Conservation (phyloP, 2,329 filamentous ascomycete species). For the Teratosphaeria gauchensis region DNA sequence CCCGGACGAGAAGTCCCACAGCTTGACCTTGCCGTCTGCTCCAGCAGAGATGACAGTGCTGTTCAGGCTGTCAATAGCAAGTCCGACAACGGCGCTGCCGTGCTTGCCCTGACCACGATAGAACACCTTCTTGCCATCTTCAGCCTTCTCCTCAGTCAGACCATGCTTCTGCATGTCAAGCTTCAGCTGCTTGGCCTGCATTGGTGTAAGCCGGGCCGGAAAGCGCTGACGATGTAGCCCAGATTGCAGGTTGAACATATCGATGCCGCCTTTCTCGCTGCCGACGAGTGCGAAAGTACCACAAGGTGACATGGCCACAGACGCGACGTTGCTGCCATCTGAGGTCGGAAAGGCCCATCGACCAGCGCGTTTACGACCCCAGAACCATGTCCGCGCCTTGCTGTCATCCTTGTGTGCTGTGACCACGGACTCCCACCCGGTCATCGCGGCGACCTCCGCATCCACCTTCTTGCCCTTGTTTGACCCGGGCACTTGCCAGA, state of each 20-base stretch:
- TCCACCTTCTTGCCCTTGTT: conserved; percentile 53
- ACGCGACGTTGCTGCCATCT: conserved; percentile 70
- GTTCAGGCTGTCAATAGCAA: conserved; percentile 84
- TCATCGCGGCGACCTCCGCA: conserved; percentile 63
- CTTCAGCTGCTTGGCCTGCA: conserved; percentile 67
- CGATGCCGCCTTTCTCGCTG: conserved; percentile 70
- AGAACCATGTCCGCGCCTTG: conserved; percentile 91
- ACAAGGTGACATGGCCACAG: conserved; percentile 80
- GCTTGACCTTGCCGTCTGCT: conserved; percentile 86
- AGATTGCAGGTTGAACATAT: conserved; percentile 96
- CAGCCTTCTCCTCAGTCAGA: conserved; percentile 31
- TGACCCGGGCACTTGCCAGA: conserved; percentile 65
- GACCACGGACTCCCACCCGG: conserved; percentile 94
- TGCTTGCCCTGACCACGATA: conserved; percentile 58
- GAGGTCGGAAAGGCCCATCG: conserved; percentile 85
- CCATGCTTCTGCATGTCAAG: conserved; percentile 38
- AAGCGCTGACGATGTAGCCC: conserved; percentile 81
- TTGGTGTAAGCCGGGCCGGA: conserved; percentile 66
- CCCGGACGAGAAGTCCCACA: conserved; percentile 91
- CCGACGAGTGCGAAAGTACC: conserved; percentile 90
- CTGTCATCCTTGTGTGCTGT: conserved; percentile 83
- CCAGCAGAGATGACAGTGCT: conserved; percentile 76
- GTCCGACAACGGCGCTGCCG: conserved; percentile 69
- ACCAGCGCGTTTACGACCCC: conserved; percentile 86
- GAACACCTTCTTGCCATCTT: conserved; percentile 32